Base-by-base conservation (phyloP, 441 rosid species). In the Corymbia calophylla region DNA sequence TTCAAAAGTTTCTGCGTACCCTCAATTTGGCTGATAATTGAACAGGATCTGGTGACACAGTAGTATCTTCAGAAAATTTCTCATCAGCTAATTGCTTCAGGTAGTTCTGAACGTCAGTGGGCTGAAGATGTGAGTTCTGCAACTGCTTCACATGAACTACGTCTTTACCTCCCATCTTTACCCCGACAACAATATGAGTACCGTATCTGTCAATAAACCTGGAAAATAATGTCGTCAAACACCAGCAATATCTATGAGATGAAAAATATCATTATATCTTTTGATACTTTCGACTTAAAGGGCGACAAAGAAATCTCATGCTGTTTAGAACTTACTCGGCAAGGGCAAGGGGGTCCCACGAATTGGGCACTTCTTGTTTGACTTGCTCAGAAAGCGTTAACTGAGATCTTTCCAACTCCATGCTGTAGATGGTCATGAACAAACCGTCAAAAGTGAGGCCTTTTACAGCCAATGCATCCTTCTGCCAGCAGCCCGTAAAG, bases 151-250 rank as follows among this genome's bases (percentile, higher is more conserved):
- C 54, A 86, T 95, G 94, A 89, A 96, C 89, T 3, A 95, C 98
- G 39, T 98, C 99, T 94, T 97, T 97, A 84, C 99, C 99, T 89
- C 99, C 99, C 99, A 98, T 97, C 91, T 94, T 95, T 53, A 97
- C 98, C 87, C 99, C 99, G 88, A 94, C 94, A 88, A 98, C 96
- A 88, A 98, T 44, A 87, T 97, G 99, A 89, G 99, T 97, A 81
- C 99, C 99, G 85, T 96, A 96, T 88, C 94, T 98, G 14, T 96
- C 99, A 89, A 98, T 97, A 91, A 98, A 98, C 94, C 99, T 96
- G 91, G 66, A 60, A 88, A 91, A 51, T 81, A 87, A 86, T 56
- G 62, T 49, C n/a, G 64, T 89, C 87, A 53, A 66, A 44, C 73
- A 88, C 62, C 8, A 12, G 44, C n/a, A 64, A 19, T 35, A 53